Evolutionary conservation across 2,329 filamentous ascomycete genomes (phyloP).

Genomic region (Aspergillus flavus): DNA sequence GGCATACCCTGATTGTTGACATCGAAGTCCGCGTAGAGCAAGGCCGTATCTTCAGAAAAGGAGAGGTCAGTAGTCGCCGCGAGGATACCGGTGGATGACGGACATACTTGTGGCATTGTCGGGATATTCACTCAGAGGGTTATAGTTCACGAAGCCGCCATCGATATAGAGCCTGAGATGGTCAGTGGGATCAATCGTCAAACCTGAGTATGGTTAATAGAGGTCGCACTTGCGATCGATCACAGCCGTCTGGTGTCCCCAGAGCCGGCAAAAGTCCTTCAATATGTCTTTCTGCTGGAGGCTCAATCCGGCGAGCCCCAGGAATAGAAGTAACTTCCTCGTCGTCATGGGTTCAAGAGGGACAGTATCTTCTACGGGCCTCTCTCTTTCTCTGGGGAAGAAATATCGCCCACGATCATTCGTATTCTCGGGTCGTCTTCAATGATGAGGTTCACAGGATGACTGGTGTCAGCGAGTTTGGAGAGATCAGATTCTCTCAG

Average conservation of each 20-base stretch:
- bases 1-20: constrained; percentile 13
- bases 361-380: neutral
- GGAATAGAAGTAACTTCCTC: neutral
- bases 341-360: neutral
- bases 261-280: constrained; percentile 8
- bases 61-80: neutral
- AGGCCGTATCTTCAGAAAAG: neutral
- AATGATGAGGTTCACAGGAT: neutral
- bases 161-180: constrained; percentile 7
- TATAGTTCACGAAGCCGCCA: constrained; percentile 11
- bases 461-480: neutral
- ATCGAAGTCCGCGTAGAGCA: constrained; percentile 11
- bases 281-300: constrained; percentile 6
- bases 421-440: neutral
- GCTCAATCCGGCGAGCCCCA: neutral
- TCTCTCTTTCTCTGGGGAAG: neutral
- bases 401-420: neutral
- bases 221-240: constrained; percentile 9
- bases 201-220: neutral
- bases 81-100: neutral
- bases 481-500: neutral
- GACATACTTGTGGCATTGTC: constrained; percentile 7
- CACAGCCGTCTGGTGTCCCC: constrained; percentile 9
- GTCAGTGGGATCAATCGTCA: neutral
- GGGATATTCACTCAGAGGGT: constrained; percentile 5